Evolutionary conservation across 176 grass and related monocot genomes (phyloP).

Genomic region (Paspalum notatum): DNA sequence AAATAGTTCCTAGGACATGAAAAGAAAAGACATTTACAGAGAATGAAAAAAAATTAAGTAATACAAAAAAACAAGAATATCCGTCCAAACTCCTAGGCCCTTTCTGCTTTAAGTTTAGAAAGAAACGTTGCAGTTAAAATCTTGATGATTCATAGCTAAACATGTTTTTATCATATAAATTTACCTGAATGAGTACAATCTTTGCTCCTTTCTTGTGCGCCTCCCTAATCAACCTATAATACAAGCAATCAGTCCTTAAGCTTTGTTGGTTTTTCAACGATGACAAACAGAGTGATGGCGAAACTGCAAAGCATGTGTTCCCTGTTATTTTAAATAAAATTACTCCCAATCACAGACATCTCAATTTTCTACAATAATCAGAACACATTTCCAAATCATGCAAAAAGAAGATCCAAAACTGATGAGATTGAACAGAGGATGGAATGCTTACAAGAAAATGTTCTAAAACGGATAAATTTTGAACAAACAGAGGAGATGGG

Average conservation of each 20-base stretch:
- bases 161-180: slow-evolving; percentile 9
- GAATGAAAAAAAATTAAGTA: neutral
- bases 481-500: neutral
- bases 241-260: neutral
- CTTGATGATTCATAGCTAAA: neutral
- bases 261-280: slow-evolving; percentile 2
- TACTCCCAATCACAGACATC: neutral
- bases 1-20: slow-evolving; percentile 76
- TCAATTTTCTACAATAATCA: neutral
- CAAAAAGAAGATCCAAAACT: neutral
- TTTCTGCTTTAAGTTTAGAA: slow-evolving; percentile 7
- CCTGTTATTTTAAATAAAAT: neutral
- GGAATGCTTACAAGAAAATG: neutral
- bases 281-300: neutral
- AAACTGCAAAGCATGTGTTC: neutral
- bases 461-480: neutral
- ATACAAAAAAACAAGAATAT: slow-evolving; percentile 23
- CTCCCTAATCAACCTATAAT: slow-evolving; percentile 87
- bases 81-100: neutral
- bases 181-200: slow-evolving; percentile 89
- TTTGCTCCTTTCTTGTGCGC: slow-evolving; percentile 88
- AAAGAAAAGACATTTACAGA: neutral
- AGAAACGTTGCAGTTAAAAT: neutral
- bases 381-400: neutral
- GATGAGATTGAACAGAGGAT: neutral